Percentiles rank a stretch among this genome's conserved stretches.
phyloP scores from a whole-genome alignment of 2,329 filamentous ascomycete genomes.

The Aspergillus pseudotamarii region DNA sequence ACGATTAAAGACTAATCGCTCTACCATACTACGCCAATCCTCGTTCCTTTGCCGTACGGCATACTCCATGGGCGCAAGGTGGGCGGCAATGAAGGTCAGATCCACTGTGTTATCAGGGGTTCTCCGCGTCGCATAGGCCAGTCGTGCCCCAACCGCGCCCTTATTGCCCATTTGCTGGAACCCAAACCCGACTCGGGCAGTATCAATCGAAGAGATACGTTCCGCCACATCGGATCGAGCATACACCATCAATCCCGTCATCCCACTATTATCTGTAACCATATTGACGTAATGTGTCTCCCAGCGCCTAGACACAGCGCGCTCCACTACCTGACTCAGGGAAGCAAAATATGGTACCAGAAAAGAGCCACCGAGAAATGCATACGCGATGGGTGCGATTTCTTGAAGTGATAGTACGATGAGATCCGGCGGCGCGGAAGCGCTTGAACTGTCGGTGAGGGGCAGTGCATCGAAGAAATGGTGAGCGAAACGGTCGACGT shows the following conservation, averaged over 20 bases:
- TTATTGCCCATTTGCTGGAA: constrained; percentile 92
- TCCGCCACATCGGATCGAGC: constrained; percentile 62
- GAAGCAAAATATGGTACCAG: constrained; percentile 74
- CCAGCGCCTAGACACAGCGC: constrained; percentile 59
- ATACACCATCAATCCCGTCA: constrained; percentile 89
- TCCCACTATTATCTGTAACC: constrained; percentile 74
- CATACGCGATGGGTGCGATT: constrained; percentile 78
- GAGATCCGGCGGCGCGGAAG: constrained; percentile 63
- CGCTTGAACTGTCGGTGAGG: constrained; percentile 50
- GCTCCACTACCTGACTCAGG: constrained; percentile 71
- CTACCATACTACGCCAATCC: constrained; percentile 85
- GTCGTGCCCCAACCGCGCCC: constrained; percentile 79
- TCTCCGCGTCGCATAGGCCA: constrained; percentile 57
- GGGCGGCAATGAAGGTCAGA: constrained; percentile 83
- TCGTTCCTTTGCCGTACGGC: constrained; percentile 74
- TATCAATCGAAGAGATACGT: constrained; percentile 67
- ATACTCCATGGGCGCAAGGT: constrained; percentile 86
- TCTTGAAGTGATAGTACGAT: constrained; percentile 79
- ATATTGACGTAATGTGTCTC: constrained; percentile 68
- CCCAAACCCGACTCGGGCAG: constrained; percentile 83
- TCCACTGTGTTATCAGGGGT: constrained; percentile 56
- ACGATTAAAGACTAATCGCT: constrained; percentile 71
- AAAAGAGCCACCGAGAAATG: constrained; percentile 83
- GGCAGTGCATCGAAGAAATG: constrained; percentile 67
- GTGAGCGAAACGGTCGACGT: constrained; percentile 69